Conservation (phyloP, 805 yeast genomes). For the Ogataea henricii region DNA sequence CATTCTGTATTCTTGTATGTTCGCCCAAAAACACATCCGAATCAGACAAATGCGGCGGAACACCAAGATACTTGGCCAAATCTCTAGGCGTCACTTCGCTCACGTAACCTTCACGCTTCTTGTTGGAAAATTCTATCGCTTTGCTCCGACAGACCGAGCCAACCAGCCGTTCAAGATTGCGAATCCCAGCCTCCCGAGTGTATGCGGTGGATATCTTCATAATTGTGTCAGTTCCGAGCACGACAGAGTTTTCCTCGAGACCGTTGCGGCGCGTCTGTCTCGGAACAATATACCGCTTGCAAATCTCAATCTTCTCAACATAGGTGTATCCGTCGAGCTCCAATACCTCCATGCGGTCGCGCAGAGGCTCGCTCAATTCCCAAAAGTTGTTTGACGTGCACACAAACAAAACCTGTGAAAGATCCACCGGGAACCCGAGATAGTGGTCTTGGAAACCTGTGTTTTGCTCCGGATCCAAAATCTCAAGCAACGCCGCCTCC, state of each 20-base stretch:
- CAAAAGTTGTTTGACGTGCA: slow-evolving; percentile 84
- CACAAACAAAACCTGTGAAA: slow-evolving; percentile 77
- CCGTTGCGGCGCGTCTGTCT: slow-evolving; percentile 75
- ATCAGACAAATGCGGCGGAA: slow-evolving; percentile 39
- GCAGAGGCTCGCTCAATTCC: slow-evolving; percentile 70
- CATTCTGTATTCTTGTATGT: slow-evolving; percentile 48
- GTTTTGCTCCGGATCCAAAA: slow-evolving; percentile 89
- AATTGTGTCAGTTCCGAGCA: slow-evolving; percentile 55
- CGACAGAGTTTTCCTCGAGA: slow-evolving; percentile 45
- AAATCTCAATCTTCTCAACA: slow-evolving; percentile 74
- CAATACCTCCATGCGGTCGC: slow-evolving; percentile 83
- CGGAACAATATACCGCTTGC: slow-evolving; percentile 67
- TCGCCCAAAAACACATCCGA: slow-evolving; percentile 44
- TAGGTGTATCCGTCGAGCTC: slow-evolving; percentile 78
- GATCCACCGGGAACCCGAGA: slow-evolving; percentile 80
- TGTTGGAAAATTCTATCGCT: slow-evolving; percentile 66
- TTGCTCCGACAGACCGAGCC: slow-evolving; percentile 79
- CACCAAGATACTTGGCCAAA: slow-evolving; percentile 68
- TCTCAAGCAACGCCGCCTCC: slow-evolving; percentile 84
- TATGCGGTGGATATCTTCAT: slow-evolving; percentile 64
- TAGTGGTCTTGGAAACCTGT: slow-evolving; percentile 76
- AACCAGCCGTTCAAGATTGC: slow-evolving; percentile 73
- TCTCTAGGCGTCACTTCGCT: slow-evolving; percentile 52
- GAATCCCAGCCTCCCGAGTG: slow-evolving; percentile 85
- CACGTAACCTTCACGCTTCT: slow-evolving; percentile 30